Evolutionary conservation across 1,284 basidiomycete genomes (phyloP).

Genomic region (Malassezia dermatis): DNA sequence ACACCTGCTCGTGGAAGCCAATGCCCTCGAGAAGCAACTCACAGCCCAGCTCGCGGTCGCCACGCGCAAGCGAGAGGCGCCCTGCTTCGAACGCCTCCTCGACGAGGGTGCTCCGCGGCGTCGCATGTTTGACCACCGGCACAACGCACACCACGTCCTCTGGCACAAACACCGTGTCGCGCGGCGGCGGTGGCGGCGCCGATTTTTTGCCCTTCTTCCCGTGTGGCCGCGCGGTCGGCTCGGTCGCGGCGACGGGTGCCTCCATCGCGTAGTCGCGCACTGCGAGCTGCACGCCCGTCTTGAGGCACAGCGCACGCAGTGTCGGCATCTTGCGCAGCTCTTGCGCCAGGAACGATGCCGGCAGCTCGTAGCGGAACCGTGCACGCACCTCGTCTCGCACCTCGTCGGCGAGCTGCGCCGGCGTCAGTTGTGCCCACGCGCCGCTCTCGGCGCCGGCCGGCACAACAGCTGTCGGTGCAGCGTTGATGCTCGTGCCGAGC

Average conservation of each 20-base stretch:
- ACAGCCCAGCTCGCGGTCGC: slow-evolving; percentile 51
- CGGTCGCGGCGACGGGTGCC: slow-evolving; percentile 26
- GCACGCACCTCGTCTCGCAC: slow-evolving; percentile 50
- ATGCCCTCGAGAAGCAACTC: slow-evolving; percentile 55
- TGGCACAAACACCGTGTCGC: slow-evolving; percentile 51
- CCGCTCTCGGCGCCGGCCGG: slow-evolving; percentile 20
- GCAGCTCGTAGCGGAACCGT: slow-evolving; percentile 53
- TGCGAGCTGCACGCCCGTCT: slow-evolving; percentile 54
- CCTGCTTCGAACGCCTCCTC: slow-evolving; percentile 55
- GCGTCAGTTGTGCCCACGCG: slow-evolving; percentile 52
- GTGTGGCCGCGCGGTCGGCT: neutral
- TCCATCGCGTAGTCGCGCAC: slow-evolving; percentile 52
- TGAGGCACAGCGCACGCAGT: slow-evolving; percentile 53
- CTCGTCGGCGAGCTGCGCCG: slow-evolving; percentile 49
- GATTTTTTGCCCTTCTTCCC: slow-evolving; percentile 20
- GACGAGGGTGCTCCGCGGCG: slow-evolving; percentile 51
- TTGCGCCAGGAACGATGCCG: slow-evolving; percentile 47
- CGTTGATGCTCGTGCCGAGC: slow-evolving; percentile 50
- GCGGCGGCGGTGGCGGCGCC: slow-evolving; percentile 18
- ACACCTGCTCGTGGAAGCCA: slow-evolving; percentile 55
- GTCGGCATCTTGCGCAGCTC: slow-evolving; percentile 50
- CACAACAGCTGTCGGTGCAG: slow-evolving; percentile 48
- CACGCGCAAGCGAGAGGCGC: slow-evolving; percentile 52
- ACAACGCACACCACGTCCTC: slow-evolving; percentile 53
- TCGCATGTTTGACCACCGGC: slow-evolving; percentile 53